Base-by-base conservation (phyloP, 306 rosid species). In the Medicago lupulina region DNA sequence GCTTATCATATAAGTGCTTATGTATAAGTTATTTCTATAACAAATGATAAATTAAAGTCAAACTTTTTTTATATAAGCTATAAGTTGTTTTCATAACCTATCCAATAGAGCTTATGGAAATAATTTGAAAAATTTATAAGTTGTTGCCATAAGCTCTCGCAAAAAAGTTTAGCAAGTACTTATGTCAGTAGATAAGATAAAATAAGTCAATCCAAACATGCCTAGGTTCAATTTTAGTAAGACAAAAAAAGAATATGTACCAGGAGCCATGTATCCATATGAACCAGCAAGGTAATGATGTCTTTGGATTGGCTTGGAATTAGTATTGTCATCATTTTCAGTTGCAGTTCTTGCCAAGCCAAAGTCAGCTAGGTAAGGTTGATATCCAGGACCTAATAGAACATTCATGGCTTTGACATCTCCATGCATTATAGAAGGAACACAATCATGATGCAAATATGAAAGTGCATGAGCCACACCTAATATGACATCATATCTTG, bases 261-360 rank as follows among this genome's bases (percentile, higher is more conserved):
- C 99, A 3, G 99, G 97, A 84, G 98, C 99, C 99, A 96, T 96
- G 89, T 96, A 96, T 80, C 99, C 99, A 63, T 92, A 96, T 60
- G 99, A 96, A 80, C 99, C 99, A 53, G 97, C 99, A 71, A 96
- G 82, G 53, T 88, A 89, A 71, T 96, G 91, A 71, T 96, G 91
- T 82, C 84, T 89, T 31, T 83, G 92, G 60, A 74, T 19, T 58
- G 85, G 86, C 70, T 64, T 86, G 31, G 87, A 78, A 64, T 62
- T 10, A 6, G 64, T 76, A 21, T 47, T 87, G 15, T 74, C 91
- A 21, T 61, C 78, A 46, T 51, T 80, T 49, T 64, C 65, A 18
- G 46, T 18, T 11, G 82, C 88, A 49, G 81, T 79, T 73, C 92
- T 84, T 41, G 99, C 98, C 14, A 96, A 64, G 4, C 99, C 98